Evolutionary conservation across 345 rosid species (phyloP), one percentile per base, ranked within the genome.

Genomic region (Combretum micranthum): DNA sequence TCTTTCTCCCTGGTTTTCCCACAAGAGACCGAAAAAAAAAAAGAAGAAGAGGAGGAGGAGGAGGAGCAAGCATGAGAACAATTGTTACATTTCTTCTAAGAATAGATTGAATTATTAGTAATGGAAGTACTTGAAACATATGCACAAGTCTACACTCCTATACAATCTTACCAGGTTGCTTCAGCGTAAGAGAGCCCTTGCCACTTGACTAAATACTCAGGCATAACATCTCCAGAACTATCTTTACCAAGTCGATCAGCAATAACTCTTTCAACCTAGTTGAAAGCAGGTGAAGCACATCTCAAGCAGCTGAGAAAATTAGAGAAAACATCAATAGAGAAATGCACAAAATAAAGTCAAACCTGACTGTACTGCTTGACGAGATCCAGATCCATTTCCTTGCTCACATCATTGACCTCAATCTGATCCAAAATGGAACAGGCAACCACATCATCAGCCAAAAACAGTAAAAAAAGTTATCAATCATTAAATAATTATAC

Each of bases 131-230:
- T 25, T 25, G 3, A 25, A 25, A 25, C 26, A 25, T 25, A 25
- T 25, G 3, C 3, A 32, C 39, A 32, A 32, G 39, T 32, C 39
- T 32, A 11, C 39, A 32, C 39, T 32, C 9, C 6, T 32, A 11
- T 32, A 25, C 32, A 32, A 32, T 46, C 62, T 63, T 83, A 94
- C 99, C 99, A 94, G 56, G 97, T 90, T 60, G 96, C 97, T 80
- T 94, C 99, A 56, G 99, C 99, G 76, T 94, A 94, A 63, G 99
- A 94, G 53, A 94, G 80, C 56, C 99, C 99, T 67, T 86, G 95
- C 99, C 99, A 94, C 80, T 94, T 94, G 67, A 94, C 97, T 54
- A 94, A 71, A 70, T 94, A 94, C 80, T 90, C 99, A 6, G 90
- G 89, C 68, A 85, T 81, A 61, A 90, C 82, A 68, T 81, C 79